phyloP scores from a whole-genome alignment of 257 asterid genomes.

The Plantago ovata region DNA sequence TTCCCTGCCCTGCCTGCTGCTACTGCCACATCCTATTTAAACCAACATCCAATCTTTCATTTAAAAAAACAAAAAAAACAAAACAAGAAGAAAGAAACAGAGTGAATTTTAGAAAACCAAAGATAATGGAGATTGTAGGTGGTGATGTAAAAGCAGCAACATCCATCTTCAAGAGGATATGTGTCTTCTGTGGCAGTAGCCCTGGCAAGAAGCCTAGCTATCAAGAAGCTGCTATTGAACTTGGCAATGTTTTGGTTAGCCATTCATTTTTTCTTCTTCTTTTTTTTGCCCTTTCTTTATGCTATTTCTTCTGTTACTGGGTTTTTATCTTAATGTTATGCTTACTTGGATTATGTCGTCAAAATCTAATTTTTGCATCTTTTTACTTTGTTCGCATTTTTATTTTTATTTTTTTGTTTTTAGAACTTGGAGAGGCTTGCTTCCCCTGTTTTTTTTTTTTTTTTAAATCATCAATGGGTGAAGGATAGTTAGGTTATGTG shows the following conservation, averaged over 20 bases:
- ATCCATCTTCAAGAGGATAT: slow-evolving; percentile 76
- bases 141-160: slow-evolving; percentile 32
- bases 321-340: slow-evolving; percentile 7
- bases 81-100: not conserved
- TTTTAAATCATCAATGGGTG: not conserved
- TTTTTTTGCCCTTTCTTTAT: not conserved
- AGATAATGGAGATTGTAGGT: slow-evolving; percentile 43
- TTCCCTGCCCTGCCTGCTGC: not conserved
- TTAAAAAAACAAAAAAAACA: too few species aligned
- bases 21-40: too few species aligned
- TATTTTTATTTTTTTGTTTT: slow-evolving; percentile 2
- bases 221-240: slow-evolving; percentile 82
- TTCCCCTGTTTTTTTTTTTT: too few species aligned
- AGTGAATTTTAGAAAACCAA: not conserved
- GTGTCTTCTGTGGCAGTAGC: slow-evolving; percentile 96
- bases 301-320: not conserved
- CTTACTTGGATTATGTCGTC: slow-evolving; percentile 2
- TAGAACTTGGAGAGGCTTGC: slow-evolving; percentile 9
- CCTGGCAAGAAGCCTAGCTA: slow-evolving; percentile 80
- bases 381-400: not conserved
- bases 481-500: slow-evolving; percentile 1
- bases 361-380: slow-evolving; percentile 18
- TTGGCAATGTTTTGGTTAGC: slow-evolving; percentile 68
- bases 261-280: slow-evolving; percentile 6
- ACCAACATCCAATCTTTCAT: not conserved